phyloP scores from a whole-genome alignment of 2,329 filamentous ascomycete genomes.

The Lachnellula cervina region DNA sequence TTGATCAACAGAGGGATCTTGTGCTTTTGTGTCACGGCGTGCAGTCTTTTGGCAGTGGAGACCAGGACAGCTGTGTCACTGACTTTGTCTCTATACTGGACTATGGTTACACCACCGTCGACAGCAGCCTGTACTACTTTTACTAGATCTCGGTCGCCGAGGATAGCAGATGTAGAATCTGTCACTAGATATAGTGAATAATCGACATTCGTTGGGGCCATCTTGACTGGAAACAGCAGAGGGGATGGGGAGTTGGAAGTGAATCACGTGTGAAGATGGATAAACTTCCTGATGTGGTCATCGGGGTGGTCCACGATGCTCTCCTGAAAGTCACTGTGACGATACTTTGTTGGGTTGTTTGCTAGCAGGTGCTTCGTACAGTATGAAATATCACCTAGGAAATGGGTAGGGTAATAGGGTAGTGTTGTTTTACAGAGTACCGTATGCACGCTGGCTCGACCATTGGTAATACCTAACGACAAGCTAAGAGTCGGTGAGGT shows the following conservation, averaged over 20 bases:
- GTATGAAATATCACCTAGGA: no score
- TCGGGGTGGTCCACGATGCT: not conserved
- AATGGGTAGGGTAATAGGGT: no score
- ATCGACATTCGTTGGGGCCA: constrained; percentile 48
- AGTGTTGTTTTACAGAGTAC: no score
- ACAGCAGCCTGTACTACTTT: constrained; percentile 71
- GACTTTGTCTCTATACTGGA: constrained; percentile 88
- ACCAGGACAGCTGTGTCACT: constrained; percentile 70
- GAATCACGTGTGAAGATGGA: not conserved
- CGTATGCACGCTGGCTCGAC: not conserved
- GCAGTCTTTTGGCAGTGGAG: constrained; percentile 64
- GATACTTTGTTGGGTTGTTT: not conserved
- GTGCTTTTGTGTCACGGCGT: constrained; percentile 61
- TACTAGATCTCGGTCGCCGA: constrained; percentile 65
- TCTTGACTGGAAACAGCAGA: not conserved
- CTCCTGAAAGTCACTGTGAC: no score
- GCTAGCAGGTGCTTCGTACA: not conserved
- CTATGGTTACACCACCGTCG: constrained; percentile 73
- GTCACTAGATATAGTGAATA: constrained; percentile 89
- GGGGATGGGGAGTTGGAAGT: no score
- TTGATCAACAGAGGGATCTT: constrained; percentile 84
- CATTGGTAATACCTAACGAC: not conserved
- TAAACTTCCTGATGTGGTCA: not conserved
- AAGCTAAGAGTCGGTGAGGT: not conserved
- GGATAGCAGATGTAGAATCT: constrained; percentile 81